Percentiles rank a stretch among this genome's conserved stretches.
Evolutionary conservation across 164 flowering plant species (phyloP).

Genomic region (Taxillus chinensis): DNA sequence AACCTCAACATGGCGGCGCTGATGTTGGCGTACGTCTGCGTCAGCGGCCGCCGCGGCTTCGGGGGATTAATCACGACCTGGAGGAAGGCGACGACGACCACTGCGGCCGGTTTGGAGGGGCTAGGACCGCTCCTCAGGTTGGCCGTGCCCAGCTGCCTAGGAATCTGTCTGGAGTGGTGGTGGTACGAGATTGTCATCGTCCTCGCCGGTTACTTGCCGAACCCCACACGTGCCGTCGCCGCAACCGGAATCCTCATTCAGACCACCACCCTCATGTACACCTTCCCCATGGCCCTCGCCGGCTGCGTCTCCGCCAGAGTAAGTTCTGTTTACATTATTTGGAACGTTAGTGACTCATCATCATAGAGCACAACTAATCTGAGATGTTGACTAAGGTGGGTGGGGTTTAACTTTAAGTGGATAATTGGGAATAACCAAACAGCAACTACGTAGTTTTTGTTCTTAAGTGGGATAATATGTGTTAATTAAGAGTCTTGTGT

Average conservation of each 20-base stretch:
- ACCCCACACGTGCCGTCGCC: constrained; percentile 56
- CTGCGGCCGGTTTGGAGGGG: too few species aligned
- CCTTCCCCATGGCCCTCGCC: constrained; percentile 62
- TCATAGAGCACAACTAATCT: too few species aligned
- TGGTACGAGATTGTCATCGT: constrained; percentile 96
- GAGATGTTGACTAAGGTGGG: too few species aligned
- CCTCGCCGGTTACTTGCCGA: constrained; percentile 58
- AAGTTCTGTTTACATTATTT: too few species aligned
- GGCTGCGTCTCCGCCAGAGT: constrained; percentile 47
- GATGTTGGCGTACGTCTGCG: constrained; percentile 33
- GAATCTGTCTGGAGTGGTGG: constrained; percentile 95
- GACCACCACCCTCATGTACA: constrained; percentile 88
- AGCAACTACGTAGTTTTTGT: too few species aligned
- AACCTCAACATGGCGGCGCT: constrained; percentile 52
- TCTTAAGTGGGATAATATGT: too few species aligned
- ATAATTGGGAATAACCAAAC: too few species aligned
- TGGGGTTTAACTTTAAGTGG: too few species aligned
- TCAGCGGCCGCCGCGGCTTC: constrained; percentile 2
- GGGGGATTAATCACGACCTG: too few species aligned
- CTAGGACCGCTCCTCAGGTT: constrained; percentile 31
- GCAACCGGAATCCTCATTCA: constrained; percentile 82
- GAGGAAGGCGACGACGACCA: too few species aligned
- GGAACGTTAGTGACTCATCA: too few species aligned
- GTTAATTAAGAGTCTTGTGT: too few species aligned
- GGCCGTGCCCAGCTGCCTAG: constrained; percentile 68